A percentile compares a stretch with the other conserved stretches of the same genome.
Conservation (phyloP, 331 rosid species). For the Pyrus hybrid region DNA sequence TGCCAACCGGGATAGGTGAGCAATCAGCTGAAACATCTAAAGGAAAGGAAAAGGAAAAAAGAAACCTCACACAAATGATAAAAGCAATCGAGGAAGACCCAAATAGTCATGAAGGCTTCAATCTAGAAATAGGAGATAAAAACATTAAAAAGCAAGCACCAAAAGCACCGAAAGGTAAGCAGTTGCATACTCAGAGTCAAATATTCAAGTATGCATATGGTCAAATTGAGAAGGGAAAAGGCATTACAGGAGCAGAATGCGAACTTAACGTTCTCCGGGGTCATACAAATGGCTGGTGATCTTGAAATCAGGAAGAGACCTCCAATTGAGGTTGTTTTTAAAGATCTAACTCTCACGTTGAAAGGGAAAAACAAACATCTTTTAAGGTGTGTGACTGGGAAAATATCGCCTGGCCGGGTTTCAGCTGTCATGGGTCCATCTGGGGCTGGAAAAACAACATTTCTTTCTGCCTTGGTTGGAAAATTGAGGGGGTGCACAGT, state of each 20-base stretch:
- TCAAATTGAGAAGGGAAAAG: constrained; percentile 90
- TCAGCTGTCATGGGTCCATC: constrained; percentile 99
- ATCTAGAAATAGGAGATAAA: constrained; percentile 82
- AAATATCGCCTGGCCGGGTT: constrained; percentile 79
- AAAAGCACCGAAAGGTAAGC: constrained; percentile 85
- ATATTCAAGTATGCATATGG: constrained; percentile 91
- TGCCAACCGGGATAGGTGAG: constrained; percentile 12
- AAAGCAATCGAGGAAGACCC: constrained; percentile 69
- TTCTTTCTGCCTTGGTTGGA: constrained; percentile 91
- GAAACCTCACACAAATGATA: constrained; percentile 65
- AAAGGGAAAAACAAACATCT: constrained; percentile 86
- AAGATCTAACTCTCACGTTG: constrained; percentile 82
- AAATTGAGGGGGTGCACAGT: constrained; percentile 76
- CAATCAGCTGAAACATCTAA: constrained; percentile 18
- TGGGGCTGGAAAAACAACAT: constrained; percentile 98
- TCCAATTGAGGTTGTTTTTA: constrained; percentile 85
- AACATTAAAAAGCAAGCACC: constrained; percentile 80
- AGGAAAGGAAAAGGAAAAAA: constrained; percentile 71
- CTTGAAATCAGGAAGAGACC: constrained; percentile 69
- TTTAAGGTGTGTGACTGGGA: constrained; percentile 89
- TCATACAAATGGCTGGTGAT: constrained; percentile 81
- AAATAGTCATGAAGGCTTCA: constrained; percentile 73
- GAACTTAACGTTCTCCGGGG: constrained; percentile 89
- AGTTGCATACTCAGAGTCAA: constrained; percentile 91
- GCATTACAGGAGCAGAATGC: constrained; percentile 67